phyloP scores from a whole-genome alignment of 2,329 filamentous ascomycete genomes.

The Chaetomium sp. region DNA sequence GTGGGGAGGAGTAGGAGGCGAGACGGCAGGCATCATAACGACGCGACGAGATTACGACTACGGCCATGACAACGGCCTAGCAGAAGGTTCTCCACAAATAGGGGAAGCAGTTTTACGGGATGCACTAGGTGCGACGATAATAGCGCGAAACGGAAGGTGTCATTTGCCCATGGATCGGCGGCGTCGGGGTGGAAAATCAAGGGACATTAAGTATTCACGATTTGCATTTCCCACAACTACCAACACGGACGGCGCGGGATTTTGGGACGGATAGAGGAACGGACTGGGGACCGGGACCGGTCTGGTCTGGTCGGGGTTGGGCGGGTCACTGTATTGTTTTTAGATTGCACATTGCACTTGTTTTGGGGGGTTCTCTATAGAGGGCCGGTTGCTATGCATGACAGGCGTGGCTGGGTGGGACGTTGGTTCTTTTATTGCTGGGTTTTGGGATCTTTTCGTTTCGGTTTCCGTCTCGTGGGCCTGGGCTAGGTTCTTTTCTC shows the following conservation, averaged over 20 bases:
- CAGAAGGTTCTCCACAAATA: not conserved
- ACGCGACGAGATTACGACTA: constrained; percentile 2
- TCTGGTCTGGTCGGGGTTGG: constrained; percentile 5
- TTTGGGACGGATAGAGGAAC: constrained; percentile 11
- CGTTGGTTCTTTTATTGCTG: not conserved
- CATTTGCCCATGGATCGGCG: constrained; percentile 5
- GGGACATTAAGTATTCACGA: constrained; percentile 5
- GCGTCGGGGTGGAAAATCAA: constrained; percentile 6
- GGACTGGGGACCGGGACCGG: not conserved
- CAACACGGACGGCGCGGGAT: not conserved
- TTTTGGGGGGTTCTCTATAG: not conserved
- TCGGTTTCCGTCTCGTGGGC: not conserved
- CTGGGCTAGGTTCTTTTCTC: not conserved
- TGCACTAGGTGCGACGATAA: constrained; percentile 3
- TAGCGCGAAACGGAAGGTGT: constrained; percentile 1
- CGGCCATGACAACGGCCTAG: not conserved
- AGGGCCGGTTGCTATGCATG: not conserved
- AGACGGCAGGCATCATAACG: not conserved
- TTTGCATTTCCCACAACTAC: not conserved
- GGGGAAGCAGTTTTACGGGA: not conserved
- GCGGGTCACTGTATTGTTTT: constrained; percentile 8
- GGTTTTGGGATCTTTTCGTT: not conserved
- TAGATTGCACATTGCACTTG: constrained; percentile 20
- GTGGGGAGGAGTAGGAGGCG: not conserved
- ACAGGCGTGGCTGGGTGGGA: not conserved